These are phyloP conservation scores for Multifurca ochricompacta DNA, from an alignment of 768 basidiomycete species.

Conservation along the genomic window DNA sequence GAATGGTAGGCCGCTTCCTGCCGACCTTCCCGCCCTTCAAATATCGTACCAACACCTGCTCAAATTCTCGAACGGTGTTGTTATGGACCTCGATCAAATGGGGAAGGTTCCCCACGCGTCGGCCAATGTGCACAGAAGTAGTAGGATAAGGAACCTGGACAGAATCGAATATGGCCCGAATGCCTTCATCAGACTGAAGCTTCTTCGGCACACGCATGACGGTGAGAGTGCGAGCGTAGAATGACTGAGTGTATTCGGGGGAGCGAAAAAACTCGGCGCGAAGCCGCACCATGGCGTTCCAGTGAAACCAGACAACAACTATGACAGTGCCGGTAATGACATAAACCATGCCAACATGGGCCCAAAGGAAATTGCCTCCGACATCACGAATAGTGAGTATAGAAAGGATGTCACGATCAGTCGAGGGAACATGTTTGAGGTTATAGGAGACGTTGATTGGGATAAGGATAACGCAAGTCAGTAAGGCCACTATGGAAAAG, in stretches of 20 bases:
- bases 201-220: constrained; percentile 74
- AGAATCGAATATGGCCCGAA: constrained; percentile 65
- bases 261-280: constrained; percentile 86
- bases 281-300: constrained; percentile 70
- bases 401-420: constrained; percentile 54
- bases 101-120: constrained; percentile 81
- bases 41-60: constrained; percentile 82
- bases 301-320: constrained; percentile 63
- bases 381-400: constrained; percentile 87
- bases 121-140: constrained; percentile 82
- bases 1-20: constrained; percentile 73
- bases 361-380: constrained; percentile 61
- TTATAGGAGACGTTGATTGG: constrained; percentile 87
- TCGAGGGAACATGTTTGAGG: constrained; percentile 47
- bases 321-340: constrained; percentile 69
- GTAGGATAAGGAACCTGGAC: constrained; percentile 79
- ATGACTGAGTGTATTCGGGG: constrained; percentile 79
- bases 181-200: constrained; percentile 77
- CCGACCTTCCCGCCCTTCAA: constrained; percentile 76
- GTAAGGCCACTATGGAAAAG: constrained; percentile 54
- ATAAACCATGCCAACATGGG: constrained; percentile 79
- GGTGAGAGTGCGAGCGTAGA: constrained; percentile 90
- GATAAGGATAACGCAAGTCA: constrained; percentile 67
- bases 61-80: constrained; percentile 86
- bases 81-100: constrained; percentile 91